phyloP scores from a whole-genome alignment of 257 asterid species.

The Solanum pimpinellifolium region DNA sequence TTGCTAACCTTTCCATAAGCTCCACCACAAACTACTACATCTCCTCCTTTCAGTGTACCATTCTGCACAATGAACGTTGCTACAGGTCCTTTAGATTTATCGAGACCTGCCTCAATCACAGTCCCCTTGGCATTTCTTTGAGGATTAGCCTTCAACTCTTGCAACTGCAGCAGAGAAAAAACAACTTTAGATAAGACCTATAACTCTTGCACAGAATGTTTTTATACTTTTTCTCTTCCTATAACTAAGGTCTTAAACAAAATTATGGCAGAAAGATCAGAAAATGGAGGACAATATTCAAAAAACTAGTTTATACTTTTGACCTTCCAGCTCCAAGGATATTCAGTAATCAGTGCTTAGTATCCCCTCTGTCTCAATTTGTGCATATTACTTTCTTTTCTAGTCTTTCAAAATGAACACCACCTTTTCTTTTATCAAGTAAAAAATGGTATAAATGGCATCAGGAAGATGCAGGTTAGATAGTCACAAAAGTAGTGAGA shows the following conservation, averaged over 20 bases:
- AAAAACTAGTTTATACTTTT: neutral
- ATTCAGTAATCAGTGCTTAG: neutral
- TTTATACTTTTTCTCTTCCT: neutral
- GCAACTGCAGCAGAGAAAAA: slow-evolving; percentile 39
- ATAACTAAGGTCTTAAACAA: neutral
- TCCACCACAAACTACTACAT: slow-evolving; percentile 81
- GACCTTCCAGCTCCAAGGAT: neutral
- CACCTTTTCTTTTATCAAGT: neutral
- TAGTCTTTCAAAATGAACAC: neutral
- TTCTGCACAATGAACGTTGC: slow-evolving; percentile 95
- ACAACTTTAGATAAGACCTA: neutral
- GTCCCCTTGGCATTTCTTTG: slow-evolving; percentile 90
- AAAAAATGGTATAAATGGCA: neutral
- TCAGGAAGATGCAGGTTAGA: neutral
- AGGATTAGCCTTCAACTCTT: slow-evolving; percentile 98
- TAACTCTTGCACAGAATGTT: neutral
- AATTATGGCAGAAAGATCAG: neutral
- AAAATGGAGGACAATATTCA: neutral
- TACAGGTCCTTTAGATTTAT: slow-evolving; percentile 87
- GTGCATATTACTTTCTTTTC: neutral
- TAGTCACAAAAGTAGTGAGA: neutral
- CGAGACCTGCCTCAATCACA: slow-evolving; percentile 93
- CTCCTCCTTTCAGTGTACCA: slow-evolving; percentile 88
- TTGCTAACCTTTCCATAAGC: slow-evolving; percentile 94
- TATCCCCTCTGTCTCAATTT: neutral